These are phyloP conservation scores for Salisapilia sapeloensis DNA, from an alignment of 352 stramenopile species.

Conservation along the genomic window DNA sequence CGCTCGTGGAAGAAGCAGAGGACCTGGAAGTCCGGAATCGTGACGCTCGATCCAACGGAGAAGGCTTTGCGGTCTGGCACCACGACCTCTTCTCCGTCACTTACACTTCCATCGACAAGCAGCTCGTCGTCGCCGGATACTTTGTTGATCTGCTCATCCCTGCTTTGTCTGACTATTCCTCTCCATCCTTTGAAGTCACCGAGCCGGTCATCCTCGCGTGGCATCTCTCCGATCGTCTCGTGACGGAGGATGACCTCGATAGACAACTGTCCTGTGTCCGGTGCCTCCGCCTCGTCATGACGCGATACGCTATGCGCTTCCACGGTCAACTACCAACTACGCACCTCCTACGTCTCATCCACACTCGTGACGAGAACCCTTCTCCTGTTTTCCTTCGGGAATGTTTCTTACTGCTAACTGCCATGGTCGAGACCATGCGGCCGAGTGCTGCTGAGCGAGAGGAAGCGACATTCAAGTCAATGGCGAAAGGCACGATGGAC, in stretches of 20 bases:
- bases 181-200: slow-evolving; percentile 45
- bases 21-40: slow-evolving; percentile 15
- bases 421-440: slow-evolving; percentile 45
- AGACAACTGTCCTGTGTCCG: slow-evolving; percentile 41
- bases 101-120: slow-evolving; percentile 49
- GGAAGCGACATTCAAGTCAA: too few relatives aligned
- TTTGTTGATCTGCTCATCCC: slow-evolving; percentile 66
- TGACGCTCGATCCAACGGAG: slow-evolving; percentile 5
- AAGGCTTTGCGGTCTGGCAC: slow-evolving; percentile 31
- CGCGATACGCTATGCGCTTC: slow-evolving; percentile 64
- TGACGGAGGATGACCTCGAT: slow-evolving; percentile 34
- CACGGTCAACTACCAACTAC: slow-evolving; percentile 51
- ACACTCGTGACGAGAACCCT: slow-evolving; percentile 24
- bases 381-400: slow-evolving; percentile 44
- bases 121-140: slow-evolving; percentile 68
- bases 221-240: slow-evolving; percentile 61
- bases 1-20: slow-evolving; percentile 36
- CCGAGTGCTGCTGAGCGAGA: slow-evolving; percentile 42
- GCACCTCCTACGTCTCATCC: slow-evolving; percentile 37
- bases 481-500: slow-evolving; percentile 29
- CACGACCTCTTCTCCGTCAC: slow-evolving; percentile 70
- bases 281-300: slow-evolving; percentile 50
- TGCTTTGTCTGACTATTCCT: slow-evolving; percentile 36
- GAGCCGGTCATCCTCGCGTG: slow-evolving; percentile 61
- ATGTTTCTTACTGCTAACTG: slow-evolving; percentile 59